These are phyloP conservation scores for Penicillium concentricum DNA, from an alignment of 2,329 filamentous ascomycete genomes.

Conservation along the genomic window DNA sequence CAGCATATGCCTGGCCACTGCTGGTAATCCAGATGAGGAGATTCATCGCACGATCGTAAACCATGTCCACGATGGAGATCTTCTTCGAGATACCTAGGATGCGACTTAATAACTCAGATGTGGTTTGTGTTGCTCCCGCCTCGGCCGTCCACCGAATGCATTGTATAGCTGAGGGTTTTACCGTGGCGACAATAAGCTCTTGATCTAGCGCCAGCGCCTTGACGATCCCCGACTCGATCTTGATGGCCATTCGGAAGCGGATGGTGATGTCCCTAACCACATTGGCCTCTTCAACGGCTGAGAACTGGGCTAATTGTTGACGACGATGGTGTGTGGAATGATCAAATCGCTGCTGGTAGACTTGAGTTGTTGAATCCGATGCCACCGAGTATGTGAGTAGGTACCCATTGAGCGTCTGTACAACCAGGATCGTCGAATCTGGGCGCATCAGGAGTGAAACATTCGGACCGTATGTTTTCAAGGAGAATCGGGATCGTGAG, in stretches of 20 bases:
- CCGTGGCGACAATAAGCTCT: conserved; percentile 86
- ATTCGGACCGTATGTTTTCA: conserved; percentile 82
- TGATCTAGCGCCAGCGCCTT: conserved; percentile 86
- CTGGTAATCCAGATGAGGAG: conserved; percentile 87
- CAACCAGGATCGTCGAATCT: conserved; percentile 86
- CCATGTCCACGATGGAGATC: conserved; percentile 75
- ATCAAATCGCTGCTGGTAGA: conserved; percentile 79
- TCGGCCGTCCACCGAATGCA: conserved; percentile 95
- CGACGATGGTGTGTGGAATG: conserved; percentile 46
- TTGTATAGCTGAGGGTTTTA: conserved; percentile 90
- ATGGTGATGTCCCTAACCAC: conserved; percentile 85
- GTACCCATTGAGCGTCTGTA: conserved; percentile 81
- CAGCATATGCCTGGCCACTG: conserved; percentile 85
- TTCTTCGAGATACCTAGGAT: conserved; percentile 85
- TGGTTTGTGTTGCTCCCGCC: conserved; percentile 76
- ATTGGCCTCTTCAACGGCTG: conserved; percentile 76
- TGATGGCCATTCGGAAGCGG: conserved; percentile 95
- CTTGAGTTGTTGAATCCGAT: conserved; percentile 74
- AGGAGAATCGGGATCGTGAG: conserved; percentile 74
- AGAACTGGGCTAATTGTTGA: conserved; percentile 47
- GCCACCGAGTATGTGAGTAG: conserved; percentile 93
- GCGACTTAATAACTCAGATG: conserved; percentile 81
- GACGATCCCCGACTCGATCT: conserved; percentile 91
- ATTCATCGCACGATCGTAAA: conserved; percentile 95
- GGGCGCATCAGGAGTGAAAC: conserved; percentile 81